phyloP scores from a whole-genome alignment of 257 asterid species.

The Paulownia fortunei region DNA sequence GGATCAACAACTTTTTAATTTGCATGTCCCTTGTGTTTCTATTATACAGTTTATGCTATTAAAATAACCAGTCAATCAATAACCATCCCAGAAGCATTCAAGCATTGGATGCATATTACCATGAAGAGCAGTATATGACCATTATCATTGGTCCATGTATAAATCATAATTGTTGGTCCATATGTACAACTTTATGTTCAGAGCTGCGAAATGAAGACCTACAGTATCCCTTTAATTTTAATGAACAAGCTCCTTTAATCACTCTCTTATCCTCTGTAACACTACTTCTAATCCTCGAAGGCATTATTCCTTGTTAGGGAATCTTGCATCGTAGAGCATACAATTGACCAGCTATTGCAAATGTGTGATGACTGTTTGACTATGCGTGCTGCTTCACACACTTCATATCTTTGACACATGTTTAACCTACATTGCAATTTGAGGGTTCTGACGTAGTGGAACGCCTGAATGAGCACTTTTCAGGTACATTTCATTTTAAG shows the following conservation, averaged over 20 bases:
- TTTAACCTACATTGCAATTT: conserved; percentile 53
- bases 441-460: conserved; percentile 77
- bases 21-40: no score
- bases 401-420: conserved; percentile 5
- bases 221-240: neutral
- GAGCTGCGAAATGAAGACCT: neutral
- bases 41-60: no score
- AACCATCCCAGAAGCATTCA: neutral
- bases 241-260: neutral
- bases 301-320: neutral
- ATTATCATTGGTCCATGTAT: neutral
- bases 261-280: neutral
- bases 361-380: neutral
- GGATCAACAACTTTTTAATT: no score
- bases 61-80: neutral
- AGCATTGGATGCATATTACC: neutral
- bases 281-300: neutral
- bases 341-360: neutral
- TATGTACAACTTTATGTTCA: neutral
- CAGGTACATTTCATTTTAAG: conserved; percentile 53
- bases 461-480: conserved; percentile 74
- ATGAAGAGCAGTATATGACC: neutral
- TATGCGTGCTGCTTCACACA: conserved; percentile 8
- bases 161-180: no score
- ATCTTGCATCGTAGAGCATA: neutral